Evolutionary conservation across 495 filamentous ascomycete species (phyloP).

Genomic region (Aspergillus conjunctus): DNA sequence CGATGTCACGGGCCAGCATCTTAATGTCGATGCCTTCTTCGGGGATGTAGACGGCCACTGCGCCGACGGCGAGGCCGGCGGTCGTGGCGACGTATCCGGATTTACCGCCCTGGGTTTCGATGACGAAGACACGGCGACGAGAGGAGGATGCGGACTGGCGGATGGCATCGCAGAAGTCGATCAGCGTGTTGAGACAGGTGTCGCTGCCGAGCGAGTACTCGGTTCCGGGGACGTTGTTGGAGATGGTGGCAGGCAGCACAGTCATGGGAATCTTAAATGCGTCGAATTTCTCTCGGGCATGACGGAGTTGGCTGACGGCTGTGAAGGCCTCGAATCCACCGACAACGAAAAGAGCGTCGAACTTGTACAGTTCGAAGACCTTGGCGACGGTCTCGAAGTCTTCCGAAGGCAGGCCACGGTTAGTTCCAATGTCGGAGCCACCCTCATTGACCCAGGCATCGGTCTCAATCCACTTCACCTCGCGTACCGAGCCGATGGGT

Average conservation of each 20-base stretch:
- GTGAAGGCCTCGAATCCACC: constrained; percentile 98
- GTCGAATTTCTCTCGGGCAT: constrained; percentile 73
- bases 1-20: constrained; percentile 90
- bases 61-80: constrained; percentile 84
- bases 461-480: constrained; percentile 89
- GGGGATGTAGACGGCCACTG: constrained; percentile 94
- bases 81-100: constrained; percentile 94
- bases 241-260: constrained; percentile 93
- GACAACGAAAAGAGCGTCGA: constrained; percentile 89
- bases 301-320: constrained; percentile 80
- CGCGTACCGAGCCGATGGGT: constrained; percentile 78
- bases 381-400: constrained; percentile 81
- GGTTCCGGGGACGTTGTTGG: constrained; percentile 96
- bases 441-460: constrained; percentile 95
- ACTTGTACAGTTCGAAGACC: constrained; percentile 80
- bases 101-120: constrained; percentile 94
- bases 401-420: constrained; percentile 84
- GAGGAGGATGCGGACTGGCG: constrained; percentile 94
- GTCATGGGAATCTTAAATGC: constrained; percentile 93
- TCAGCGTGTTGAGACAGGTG: constrained; percentile 95
- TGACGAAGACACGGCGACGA: constrained; percentile 90
- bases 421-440: constrained; percentile 97
- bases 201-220: constrained; percentile 97
- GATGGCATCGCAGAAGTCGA: constrained; percentile 95
- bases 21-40: constrained; percentile 94